phyloP scores from a whole-genome alignment of 2,329 filamentous ascomycete species.

The Hirsutella rhossiliensis region DNA sequence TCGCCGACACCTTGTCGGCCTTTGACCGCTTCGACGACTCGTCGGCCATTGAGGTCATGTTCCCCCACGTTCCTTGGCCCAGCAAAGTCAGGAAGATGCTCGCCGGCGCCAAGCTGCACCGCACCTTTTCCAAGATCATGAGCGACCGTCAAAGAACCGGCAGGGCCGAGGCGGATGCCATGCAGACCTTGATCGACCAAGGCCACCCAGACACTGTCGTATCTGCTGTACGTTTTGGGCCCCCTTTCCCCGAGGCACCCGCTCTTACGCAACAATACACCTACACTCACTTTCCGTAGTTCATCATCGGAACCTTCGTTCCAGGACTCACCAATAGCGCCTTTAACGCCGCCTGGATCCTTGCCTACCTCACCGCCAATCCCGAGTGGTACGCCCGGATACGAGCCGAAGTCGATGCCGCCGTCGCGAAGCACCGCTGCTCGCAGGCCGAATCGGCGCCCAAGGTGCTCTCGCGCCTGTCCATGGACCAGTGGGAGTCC shows the following conservation, averaged over 20 bases:
- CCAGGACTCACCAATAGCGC: constrained; percentile 46
- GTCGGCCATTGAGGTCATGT: constrained; percentile 34
- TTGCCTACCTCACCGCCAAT: constrained; percentile 35
- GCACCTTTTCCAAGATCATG: constrained; percentile 34
- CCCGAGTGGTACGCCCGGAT: constrained; percentile 31
- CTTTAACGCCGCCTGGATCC: constrained; percentile 40
- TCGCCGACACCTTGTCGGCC: constrained; percentile 26
- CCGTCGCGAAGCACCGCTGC: constrained; percentile 28
- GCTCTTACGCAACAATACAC: neutral
- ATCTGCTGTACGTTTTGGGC: constrained; percentile 21
- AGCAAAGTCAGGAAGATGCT: constrained; percentile 28
- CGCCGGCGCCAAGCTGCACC: constrained; percentile 33
- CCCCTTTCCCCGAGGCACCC: neutral
- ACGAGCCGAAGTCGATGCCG: constrained; percentile 32
- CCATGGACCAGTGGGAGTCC: constrained; percentile 40
- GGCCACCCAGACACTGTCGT: constrained; percentile 32
- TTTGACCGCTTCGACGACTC: constrained; percentile 34
- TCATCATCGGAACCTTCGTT: constrained; percentile 40
- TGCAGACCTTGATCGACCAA: constrained; percentile 42
- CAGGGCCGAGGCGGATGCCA: constrained; percentile 30
- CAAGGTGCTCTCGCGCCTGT: constrained; percentile 29
- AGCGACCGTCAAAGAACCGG: constrained; percentile 29
- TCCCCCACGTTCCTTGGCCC: constrained; percentile 36
- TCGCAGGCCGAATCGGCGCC: constrained; percentile 14
- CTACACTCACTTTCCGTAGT: constrained; percentile 21